phyloP scores from a whole-genome alignment of 768 basidiomycete species.

The Lactarius hatsudake region DNA sequence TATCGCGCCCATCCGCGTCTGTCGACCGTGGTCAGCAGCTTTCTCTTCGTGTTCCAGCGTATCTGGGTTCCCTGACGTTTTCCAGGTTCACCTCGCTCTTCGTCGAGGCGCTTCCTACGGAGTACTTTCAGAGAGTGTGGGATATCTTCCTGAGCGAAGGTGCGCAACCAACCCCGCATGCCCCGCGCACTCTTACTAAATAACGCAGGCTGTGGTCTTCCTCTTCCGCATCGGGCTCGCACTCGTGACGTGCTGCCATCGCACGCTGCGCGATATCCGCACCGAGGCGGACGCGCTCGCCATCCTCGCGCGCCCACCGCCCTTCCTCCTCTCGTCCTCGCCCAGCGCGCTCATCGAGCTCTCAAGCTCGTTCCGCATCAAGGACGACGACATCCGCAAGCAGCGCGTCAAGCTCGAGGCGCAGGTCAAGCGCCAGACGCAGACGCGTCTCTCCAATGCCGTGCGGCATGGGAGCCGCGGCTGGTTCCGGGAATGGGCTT shows the following conservation, averaged over 20 bases:
- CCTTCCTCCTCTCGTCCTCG: slow-evolving; percentile 51
- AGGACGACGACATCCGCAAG: slow-evolving; percentile 76
- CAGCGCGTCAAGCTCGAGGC: slow-evolving; percentile 73
- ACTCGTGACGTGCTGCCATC: slow-evolving; percentile 58
- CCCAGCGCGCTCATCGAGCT: slow-evolving; percentile 64
- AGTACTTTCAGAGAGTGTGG: slow-evolving; percentile 74
- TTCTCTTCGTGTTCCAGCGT: not conserved
- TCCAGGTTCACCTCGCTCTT: slow-evolving; percentile 73
- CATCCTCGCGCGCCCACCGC: slow-evolving; percentile 50
- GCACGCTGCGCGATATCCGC: slow-evolving; percentile 51
- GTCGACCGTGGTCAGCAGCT: slow-evolving; percentile 57
- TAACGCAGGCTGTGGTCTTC: slow-evolving; percentile 60
- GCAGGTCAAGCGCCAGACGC: slow-evolving; percentile 61
- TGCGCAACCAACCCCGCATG: slow-evolving; percentile 33
- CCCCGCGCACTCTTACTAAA: not conserved
- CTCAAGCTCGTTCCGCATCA: slow-evolving; percentile 63
- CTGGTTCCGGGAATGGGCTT: not conserved
- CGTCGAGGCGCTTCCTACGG: slow-evolving; percentile 59
- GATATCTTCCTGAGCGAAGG: slow-evolving; percentile 82
- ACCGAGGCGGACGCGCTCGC: slow-evolving; percentile 48
- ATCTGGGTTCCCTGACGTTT: slow-evolving; percentile 2
- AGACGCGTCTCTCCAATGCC: slow-evolving; percentile 32
- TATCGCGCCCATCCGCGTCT: slow-evolving; percentile 55
- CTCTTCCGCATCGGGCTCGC: slow-evolving; percentile 73
- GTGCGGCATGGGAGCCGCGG: slow-evolving; percentile 2